Conservation (phyloP, 1,284 basidiomycete genomes). For the Puccinia polysora region DNA sequence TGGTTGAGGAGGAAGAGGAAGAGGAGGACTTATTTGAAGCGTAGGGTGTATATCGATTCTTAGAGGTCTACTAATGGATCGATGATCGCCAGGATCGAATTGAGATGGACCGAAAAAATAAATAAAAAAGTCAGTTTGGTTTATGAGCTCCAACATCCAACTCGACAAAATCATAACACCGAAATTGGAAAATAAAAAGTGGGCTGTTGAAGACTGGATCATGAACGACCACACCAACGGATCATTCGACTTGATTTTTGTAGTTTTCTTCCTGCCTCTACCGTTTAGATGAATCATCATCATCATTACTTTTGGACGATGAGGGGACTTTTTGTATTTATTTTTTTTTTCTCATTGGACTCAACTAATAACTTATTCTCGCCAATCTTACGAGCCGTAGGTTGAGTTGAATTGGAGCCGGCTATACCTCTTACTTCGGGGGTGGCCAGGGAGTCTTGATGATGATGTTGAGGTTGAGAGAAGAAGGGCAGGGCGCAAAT, state of each 20-base stretch:
- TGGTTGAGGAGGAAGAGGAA: constrained; percentile 7
- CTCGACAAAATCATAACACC: too few relatives aligned
- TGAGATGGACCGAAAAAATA: not conserved
- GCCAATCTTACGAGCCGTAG: constrained; percentile 25
- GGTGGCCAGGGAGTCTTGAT: constrained; percentile 35
- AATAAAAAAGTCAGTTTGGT: not conserved
- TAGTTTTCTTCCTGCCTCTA: too few relatives aligned
- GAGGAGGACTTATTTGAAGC: constrained; percentile 27
- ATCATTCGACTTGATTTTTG: not conserved
- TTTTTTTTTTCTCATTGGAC: constrained; percentile 3
- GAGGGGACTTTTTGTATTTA: too few relatives aligned
- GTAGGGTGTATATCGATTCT: constrained; percentile 42
- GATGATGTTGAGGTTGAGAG: not conserved
- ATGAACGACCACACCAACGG: too few relatives aligned
- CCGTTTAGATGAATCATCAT: too few relatives aligned
- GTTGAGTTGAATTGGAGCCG: constrained; percentile 12
- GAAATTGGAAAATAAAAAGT: too few relatives aligned
- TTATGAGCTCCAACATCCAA: too few relatives aligned
- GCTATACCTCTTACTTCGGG: constrained; percentile 41
- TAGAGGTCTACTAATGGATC: constrained; percentile 9
- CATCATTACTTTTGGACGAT: too few relatives aligned
- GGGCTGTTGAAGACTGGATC: too few relatives aligned
- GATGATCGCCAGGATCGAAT: too few relatives aligned
- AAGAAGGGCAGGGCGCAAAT: too few relatives aligned
- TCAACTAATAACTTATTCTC: constrained; percentile 43